Base-by-base conservation (phyloP, 2,329 filamentous ascomycete genomes). In the Pseudofabraea citricarpa region DNA sequence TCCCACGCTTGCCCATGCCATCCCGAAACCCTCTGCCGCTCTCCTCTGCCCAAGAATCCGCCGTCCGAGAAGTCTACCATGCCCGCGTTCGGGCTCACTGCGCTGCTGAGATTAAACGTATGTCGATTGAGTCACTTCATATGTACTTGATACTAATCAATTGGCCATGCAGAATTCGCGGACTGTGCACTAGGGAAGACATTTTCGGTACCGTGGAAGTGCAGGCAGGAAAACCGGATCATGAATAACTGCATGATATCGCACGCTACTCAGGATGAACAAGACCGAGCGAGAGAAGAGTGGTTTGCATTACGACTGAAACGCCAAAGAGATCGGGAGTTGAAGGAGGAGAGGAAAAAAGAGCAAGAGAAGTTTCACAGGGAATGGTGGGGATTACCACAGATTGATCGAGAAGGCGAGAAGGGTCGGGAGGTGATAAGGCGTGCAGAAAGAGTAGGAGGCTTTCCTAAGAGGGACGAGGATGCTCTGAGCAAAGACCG, bases 191-290 rank as follows among this genome's bases (percentile, higher is more conserved):
- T 84, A 39, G 83, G 85, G 61, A 86, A 88, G 52, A 97, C 90
- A 5, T 79, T 97, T 56, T 90, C 84, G 44, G 86, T 93, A 46
- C 85, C 90, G 10, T 96, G 93, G 73, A 78, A 82, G 41, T 98
- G 93, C 71, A 84, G 89, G 42, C 68, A 75, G 38, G 77, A 90
- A 60, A 85, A 90, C 58, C 81, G 84, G 50, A 74, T 76, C 26
- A 98, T 98, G 93, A 98, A 98, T 69, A 75, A 72, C 49, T 98
- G 93, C 71, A 96, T 98, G 90, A 75, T 90, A 55, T 67, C 75
- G 44, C 85, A 94, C 69, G 90, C 91, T 43, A 94, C 87, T 51
- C 86, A 83, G 51, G 81, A 77, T 43, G 88, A 94, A 63, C 79
- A 94, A 65, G 93, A 98, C 68, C 82, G 81, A 19, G 93, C 93